These are phyloP conservation scores for Leccinum obscurum DNA, from an alignment of 768 basidiomycete species.

Conservation along the genomic window DNA sequence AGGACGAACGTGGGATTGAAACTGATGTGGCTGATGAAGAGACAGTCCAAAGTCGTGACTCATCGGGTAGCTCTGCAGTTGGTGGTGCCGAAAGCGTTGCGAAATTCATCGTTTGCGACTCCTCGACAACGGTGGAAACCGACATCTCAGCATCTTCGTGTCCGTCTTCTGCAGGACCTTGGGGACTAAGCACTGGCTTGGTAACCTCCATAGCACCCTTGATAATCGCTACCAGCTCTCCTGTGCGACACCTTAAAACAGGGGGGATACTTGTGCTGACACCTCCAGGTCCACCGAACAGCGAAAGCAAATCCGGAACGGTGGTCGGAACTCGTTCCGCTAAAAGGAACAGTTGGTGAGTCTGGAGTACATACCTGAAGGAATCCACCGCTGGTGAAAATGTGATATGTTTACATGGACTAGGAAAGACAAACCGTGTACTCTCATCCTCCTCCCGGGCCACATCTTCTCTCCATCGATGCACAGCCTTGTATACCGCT, in stretches of 20 bases:
- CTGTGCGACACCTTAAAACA: constrained; percentile 59
- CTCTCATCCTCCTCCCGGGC: constrained; percentile 89
- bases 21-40: constrained; percentile 2
- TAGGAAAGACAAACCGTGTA: constrained; percentile 51
- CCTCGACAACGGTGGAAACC: background rate
- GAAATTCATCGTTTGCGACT: constrained; percentile 9
- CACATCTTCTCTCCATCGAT: constrained; percentile 79
- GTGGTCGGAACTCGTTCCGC: constrained; percentile 72
- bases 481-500: constrained; percentile 68
- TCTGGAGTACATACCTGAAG: constrained; percentile 69
- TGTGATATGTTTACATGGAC: background rate
- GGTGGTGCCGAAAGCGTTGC: constrained; percentile 13
- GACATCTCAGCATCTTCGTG: background rate
- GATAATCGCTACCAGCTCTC: constrained; percentile 67
- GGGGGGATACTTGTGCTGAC: constrained; percentile 47
- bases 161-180: background rate
- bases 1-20: constrained; percentile 28
- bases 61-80: constrained; percentile 1
- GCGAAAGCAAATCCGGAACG: constrained; percentile 57
- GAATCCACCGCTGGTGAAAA: background rate
- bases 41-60: constrained; percentile 24
- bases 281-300: constrained; percentile 42
- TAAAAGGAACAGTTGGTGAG: constrained; percentile 70
- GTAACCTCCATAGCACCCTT: constrained; percentile 42
- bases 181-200: background rate